phyloP scores from a whole-genome alignment of 495 filamentous ascomycete species.

The Aspergillus bridgeri region DNA sequence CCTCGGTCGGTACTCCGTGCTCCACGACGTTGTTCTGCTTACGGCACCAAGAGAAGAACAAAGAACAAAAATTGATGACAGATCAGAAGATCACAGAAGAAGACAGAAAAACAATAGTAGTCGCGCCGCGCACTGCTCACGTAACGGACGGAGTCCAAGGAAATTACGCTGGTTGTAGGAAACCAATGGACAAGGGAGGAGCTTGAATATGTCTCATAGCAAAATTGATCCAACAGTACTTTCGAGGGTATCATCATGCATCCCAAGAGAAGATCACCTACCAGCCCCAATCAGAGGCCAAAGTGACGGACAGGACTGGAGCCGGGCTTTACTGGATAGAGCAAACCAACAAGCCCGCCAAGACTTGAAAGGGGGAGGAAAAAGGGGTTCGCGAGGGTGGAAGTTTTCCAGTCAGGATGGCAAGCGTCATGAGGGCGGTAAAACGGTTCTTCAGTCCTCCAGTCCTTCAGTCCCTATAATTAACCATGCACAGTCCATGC shows the following conservation, averaged over 20 bases:
- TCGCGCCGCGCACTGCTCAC: not conserved
- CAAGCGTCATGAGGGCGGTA: no score
- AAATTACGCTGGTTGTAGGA: not conserved
- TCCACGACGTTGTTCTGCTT: not conserved
- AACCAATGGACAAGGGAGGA: not conserved
- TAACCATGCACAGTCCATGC: conserved; percentile 10
- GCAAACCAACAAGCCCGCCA: not conserved
- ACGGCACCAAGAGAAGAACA: not conserved
- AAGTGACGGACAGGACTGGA: not conserved
- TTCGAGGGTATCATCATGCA: not conserved
- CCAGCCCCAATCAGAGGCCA: not conserved
- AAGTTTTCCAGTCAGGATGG: no score
- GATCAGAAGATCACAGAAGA: not conserved
- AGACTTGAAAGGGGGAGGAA: not conserved
- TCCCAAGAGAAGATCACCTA: not conserved
- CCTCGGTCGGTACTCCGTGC: not conserved
- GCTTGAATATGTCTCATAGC: not conserved
- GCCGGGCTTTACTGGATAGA: not conserved
- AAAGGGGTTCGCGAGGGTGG: not conserved
- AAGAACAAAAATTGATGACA: not conserved
- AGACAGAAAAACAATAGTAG: not conserved
- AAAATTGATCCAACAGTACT: not conserved
- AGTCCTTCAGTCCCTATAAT: no score
- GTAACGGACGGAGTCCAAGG: not conserved
- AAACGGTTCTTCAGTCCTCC: no score